Conservation (phyloP, 768 basidiomycete species). For the Russula foetens region DNA sequence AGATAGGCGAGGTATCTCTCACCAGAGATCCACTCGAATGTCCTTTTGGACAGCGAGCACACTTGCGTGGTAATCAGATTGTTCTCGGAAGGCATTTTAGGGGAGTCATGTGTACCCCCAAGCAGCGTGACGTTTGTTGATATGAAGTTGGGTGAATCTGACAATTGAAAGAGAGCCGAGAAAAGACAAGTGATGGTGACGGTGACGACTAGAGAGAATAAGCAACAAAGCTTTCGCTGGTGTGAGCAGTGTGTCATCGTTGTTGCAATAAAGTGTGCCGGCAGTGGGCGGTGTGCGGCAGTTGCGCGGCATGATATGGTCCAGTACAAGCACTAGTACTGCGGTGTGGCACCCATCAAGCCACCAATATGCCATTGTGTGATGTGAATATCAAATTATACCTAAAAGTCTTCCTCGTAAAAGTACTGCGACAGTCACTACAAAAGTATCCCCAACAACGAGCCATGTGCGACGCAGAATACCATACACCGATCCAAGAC, state of each 20-base stretch:
- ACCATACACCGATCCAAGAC: too few species aligned
- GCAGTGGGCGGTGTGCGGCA: too few species aligned
- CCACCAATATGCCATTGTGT: too few species aligned
- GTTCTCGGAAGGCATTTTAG: not conserved
- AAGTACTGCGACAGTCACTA: too few species aligned
- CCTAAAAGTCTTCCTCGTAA: too few species aligned
- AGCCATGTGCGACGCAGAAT: too few species aligned
- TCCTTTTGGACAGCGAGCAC: not conserved
- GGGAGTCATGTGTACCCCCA: not conserved
- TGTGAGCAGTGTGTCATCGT: not conserved
- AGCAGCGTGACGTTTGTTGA: not conserved
- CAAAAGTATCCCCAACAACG: too few species aligned
- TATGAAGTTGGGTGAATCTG: not conserved
- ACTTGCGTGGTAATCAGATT: not conserved
- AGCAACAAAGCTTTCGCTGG: not conserved
- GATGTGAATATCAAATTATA: too few species aligned
- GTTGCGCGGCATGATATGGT: too few species aligned
- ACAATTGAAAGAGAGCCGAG: not conserved
- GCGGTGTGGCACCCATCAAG: too few species aligned
- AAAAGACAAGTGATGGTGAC: not conserved
- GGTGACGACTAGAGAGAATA: not conserved
- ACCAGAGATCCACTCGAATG: constrained; percentile 17
- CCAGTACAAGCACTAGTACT: too few species aligned
- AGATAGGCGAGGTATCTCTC: constrained; percentile 62
- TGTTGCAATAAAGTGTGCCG: too few species aligned